A percentile compares a stretch with the other conserved stretches of the same genome.
Conservation (phyloP, 768 basidiomycete species). For the Suillus hirtellus region DNA sequence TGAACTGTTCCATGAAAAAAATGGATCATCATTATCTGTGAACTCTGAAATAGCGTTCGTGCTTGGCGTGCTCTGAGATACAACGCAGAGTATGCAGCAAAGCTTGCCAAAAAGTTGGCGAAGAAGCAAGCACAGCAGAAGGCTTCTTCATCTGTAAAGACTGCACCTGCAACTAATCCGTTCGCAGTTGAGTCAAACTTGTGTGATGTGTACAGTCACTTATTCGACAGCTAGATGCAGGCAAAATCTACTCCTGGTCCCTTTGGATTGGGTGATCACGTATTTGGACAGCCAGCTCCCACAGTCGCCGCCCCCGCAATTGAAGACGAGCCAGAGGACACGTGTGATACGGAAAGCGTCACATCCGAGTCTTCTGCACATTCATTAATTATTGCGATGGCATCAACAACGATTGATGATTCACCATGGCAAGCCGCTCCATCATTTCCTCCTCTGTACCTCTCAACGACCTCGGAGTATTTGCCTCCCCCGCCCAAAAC, state of each 20-base stretch:
- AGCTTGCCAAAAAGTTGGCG: slow-evolving; percentile 59
- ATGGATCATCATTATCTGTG: slow-evolving; percentile 18
- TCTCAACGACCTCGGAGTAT: slow-evolving; percentile 76
- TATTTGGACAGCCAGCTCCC: slow-evolving; percentile 50
- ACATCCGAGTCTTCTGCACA: slow-evolving; percentile 42
- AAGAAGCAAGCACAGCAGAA: slow-evolving; percentile 41
- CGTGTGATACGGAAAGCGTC: slow-evolving; percentile 38
- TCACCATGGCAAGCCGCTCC: slow-evolving; percentile 72
- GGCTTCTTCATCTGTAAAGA: slow-evolving; percentile 33
- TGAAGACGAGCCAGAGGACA: slow-evolving; percentile 28
- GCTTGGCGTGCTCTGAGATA: slow-evolving; percentile 78
- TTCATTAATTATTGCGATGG: slow-evolving; percentile 58
- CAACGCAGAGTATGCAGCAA: slow-evolving; percentile 74
- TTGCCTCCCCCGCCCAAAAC: slow-evolving; percentile 56
- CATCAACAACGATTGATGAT: slow-evolving; percentile 51
- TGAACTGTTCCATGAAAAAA: background rate
- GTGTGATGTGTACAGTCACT: slow-evolving; percentile 6
- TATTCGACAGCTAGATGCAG: slow-evolving; percentile 24
- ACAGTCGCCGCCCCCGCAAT: slow-evolving; percentile 15
- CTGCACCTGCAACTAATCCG: slow-evolving; percentile 53
- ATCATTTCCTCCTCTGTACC: slow-evolving; percentile 65
- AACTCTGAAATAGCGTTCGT: slow-evolving; percentile 54
- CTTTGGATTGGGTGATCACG: slow-evolving; percentile 64
- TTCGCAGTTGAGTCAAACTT: slow-evolving; percentile 56
- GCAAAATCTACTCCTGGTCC: slow-evolving; percentile 30